Evolutionary conservation across 2,329 filamentous ascomycete genomes (phyloP).

Genomic region (Calonectria hawksworthii): DNA sequence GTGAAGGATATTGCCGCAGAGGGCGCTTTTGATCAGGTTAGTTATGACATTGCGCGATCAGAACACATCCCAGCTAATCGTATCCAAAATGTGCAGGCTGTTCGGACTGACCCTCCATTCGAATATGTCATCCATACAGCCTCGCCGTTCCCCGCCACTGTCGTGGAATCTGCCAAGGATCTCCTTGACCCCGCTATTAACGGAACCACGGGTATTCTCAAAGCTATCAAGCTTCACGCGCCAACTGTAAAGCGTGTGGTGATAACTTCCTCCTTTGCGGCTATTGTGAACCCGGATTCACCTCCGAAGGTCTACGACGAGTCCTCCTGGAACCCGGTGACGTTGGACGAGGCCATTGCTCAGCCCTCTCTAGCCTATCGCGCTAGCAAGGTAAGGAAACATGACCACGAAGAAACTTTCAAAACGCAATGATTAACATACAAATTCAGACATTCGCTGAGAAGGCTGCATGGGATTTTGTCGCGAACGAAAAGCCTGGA

Average conservation of each 20-base stretch:
- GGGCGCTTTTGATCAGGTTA: constrained; percentile 41
- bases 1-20: constrained; percentile 47
- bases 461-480: constrained; percentile 20
- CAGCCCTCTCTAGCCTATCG: neutral
- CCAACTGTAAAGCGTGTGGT: constrained; percentile 2
- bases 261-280: constrained; percentile 5
- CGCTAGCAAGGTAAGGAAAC: neutral
- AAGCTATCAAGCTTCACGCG: neutral
- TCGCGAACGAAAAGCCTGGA: neutral
- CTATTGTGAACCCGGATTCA: neutral
- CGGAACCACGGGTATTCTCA: neutral
- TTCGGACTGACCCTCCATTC: neutral
- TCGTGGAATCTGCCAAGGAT: neutral
- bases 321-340: constrained; percentile 10
- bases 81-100: neutral
- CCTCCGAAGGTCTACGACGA: constrained; percentile 4
- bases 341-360: neutral
- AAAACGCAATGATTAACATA: neutral
- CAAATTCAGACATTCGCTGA: constrained; percentile 5
- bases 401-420: neutral
- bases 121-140: constrained; percentile 17
- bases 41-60: neutral
- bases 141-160: neutral
- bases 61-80: neutral
- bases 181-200: constrained; percentile 6